These are phyloP conservation scores for Thermoascus crustaceus DNA, from an alignment of 2,329 filamentous ascomycete genomes.

Conservation along the genomic window DNA sequence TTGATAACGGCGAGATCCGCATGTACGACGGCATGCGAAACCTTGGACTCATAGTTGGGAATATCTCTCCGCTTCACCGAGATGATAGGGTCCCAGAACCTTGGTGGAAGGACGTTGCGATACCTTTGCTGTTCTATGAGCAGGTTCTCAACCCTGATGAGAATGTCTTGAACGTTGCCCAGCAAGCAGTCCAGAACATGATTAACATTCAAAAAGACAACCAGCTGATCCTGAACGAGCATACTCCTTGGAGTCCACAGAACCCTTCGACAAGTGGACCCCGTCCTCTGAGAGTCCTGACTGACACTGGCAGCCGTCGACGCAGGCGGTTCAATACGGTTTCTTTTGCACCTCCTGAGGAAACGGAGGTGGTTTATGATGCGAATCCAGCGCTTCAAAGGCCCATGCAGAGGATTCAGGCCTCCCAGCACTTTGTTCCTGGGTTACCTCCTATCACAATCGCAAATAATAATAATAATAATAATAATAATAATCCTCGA, in stretches of 20 bases:
- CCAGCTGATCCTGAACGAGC: background rate
- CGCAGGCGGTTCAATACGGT: no score
- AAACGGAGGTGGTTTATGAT: no score
- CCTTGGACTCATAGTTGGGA: slow-evolving; percentile 21
- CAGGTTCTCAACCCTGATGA: slow-evolving; percentile 18
- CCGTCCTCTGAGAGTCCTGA: background rate
- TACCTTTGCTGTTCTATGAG: slow-evolving; percentile 28
- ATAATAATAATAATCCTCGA: no score
- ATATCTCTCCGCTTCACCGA: slow-evolving; percentile 7
- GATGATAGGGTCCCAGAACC: slow-evolving; percentile 17
- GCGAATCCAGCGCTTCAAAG: no score
- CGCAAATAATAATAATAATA: no score
- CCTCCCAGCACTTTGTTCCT: no score
- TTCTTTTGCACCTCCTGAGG: no score
- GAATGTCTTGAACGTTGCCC: slow-evolving; percentile 12
- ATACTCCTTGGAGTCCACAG: background rate
- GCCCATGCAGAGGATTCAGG: no score
- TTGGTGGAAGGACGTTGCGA: slow-evolving; percentile 14
- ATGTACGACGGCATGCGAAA: slow-evolving; percentile 23
- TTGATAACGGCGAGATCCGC: slow-evolving; percentile 12
- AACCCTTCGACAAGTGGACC: background rate
- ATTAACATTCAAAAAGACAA: background rate
- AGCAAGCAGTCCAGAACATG: background rate
- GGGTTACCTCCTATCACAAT: no score
- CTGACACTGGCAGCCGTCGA: background rate